These are phyloP conservation scores for Vaccinium corymbosum DNA, from an alignment of 148 eudicot species.

Conservation along the genomic window DNA sequence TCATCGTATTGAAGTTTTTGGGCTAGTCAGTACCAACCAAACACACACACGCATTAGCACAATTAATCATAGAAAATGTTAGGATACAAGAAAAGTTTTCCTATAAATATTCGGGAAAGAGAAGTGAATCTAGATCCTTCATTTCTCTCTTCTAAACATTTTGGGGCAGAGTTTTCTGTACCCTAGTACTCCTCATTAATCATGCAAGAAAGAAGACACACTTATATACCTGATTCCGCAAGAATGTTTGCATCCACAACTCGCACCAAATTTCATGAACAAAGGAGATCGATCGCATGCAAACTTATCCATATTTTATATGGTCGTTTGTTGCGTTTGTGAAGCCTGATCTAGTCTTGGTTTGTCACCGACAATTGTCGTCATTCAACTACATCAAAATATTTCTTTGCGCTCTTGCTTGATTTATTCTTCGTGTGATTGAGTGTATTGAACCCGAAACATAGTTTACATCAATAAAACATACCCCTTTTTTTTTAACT, in stretches of 20 bases:
- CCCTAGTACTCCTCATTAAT: too few species aligned
- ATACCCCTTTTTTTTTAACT: neutral
- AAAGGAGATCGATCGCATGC: neutral
- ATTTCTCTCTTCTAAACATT: too few species aligned
- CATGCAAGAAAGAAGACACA: neutral
- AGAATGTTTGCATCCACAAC: neutral
- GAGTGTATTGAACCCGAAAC: neutral
- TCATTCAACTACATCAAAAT: neutral
- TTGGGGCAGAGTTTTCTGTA: too few species aligned
- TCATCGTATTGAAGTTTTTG: neutral
- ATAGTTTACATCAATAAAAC: neutral
- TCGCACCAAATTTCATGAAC: neutral
- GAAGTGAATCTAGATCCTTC: too few species aligned
- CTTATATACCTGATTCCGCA: neutral
- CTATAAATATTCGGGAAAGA: too few species aligned
- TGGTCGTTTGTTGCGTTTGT: neutral
- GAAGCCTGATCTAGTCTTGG: neutral
- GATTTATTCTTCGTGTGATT: neutral
- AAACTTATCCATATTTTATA: neutral
- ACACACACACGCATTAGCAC: neutral
- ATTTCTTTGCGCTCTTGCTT: neutral
- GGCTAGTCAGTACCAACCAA: neutral
- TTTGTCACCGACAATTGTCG: neutral
- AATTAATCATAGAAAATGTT: neutral
- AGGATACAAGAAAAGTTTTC: too few species aligned